phyloP scores from a whole-genome alignment of 2,329 filamentous ascomycete species.

The Helicocarpus griseus region DNA sequence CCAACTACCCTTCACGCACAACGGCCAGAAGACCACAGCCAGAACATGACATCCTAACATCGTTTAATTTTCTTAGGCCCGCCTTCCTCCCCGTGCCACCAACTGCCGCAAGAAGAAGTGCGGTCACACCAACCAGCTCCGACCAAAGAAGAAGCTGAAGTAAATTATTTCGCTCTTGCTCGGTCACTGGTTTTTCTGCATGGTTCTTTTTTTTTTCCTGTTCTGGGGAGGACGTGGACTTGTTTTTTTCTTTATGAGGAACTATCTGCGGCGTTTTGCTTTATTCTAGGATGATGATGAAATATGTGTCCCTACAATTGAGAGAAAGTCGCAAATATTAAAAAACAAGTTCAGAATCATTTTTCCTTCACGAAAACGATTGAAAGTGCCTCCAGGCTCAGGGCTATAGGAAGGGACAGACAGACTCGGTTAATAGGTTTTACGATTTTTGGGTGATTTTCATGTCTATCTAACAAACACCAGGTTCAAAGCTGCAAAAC shows the following conservation, averaged over 20 bases:
- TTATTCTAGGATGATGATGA: not conserved
- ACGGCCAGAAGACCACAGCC: not conserved
- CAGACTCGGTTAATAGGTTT: not conserved
- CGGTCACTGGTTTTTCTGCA: not conserved
- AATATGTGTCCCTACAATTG: not conserved
- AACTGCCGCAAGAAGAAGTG: slow-evolving; percentile 99
- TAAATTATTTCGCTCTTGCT: slow-evolving; percentile 32
- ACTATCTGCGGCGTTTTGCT: not conserved
- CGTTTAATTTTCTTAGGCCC: slow-evolving; percentile 39
- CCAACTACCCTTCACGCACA: no score
- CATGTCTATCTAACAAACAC: not conserved
- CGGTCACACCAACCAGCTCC: slow-evolving; percentile 99
- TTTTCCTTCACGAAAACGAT: not conserved
- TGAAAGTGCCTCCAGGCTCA: not conserved
- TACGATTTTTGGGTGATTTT: not conserved
- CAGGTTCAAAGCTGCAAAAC: not conserved
- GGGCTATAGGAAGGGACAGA: not conserved
- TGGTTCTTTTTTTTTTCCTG: slow-evolving; percentile 3
- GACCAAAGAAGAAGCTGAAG: slow-evolving; percentile 99
- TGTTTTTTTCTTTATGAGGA: not conserved
- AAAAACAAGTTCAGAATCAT: not conserved
- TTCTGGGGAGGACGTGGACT: not conserved
- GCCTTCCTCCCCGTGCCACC: slow-evolving; percentile 94
- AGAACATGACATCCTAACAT: not conserved
- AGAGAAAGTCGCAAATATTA: not conserved